Evolutionary conservation across 2,329 filamentous ascomycete genomes (phyloP).

Genomic region (Paecilomyces variotii): DNA sequence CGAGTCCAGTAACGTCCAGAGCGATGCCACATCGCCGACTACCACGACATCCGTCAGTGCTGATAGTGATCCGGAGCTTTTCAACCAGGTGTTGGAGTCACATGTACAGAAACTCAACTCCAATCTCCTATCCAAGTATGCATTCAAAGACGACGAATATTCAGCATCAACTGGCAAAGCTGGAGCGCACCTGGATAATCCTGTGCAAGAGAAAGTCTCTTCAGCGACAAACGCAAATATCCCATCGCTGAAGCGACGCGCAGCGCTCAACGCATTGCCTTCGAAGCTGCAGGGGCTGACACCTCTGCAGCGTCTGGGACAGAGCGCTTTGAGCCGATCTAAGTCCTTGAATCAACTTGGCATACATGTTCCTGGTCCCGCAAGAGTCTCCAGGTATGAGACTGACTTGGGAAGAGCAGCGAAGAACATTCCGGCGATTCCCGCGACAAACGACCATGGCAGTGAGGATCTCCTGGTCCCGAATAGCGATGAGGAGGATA

Average conservation of each 20-base stretch:
- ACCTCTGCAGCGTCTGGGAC: conserved; percentile 34
- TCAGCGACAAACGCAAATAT: not conserved
- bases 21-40: not conserved
- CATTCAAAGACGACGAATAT: conserved; percentile 17
- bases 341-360: conserved; percentile 24
- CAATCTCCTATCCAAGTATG: conserved; percentile 26
- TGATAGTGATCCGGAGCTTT: conserved; percentile 15
- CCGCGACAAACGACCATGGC: conserved; percentile 21
- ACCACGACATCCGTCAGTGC: conserved; percentile 6
- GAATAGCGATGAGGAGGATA: conserved; percentile 41
- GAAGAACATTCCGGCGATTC: not conserved
- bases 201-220: not conserved
- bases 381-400: conserved; percentile 9
- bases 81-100: conserved; percentile 27
- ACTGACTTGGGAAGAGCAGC: conserved; percentile 6
- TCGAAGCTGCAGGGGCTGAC: conserved; percentile 23
- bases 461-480: conserved; percentile 47
- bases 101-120: conserved; percentile 30
- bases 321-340: conserved; percentile 30
- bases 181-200: conserved; percentile 6
- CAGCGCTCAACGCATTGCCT: not conserved
- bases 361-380: conserved; percentile 6
- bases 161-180: conserved; percentile 1
- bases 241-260: not conserved
- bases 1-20: not conserved